phyloP scores from a whole-genome alignment of 2,329 filamentous ascomycete species.

The Zasmidium cellare region DNA sequence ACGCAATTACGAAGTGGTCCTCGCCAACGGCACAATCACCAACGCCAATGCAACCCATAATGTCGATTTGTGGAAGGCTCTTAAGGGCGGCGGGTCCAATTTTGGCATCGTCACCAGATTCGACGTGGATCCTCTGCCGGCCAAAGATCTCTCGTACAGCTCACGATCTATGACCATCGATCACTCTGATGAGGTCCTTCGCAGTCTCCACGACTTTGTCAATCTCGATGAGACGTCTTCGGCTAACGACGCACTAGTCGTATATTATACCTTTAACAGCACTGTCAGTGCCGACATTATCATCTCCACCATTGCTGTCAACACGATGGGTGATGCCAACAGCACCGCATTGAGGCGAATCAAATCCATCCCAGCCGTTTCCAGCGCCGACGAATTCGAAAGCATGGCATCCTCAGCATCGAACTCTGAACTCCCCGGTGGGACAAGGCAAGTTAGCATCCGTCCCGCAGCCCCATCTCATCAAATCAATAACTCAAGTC shows the following conservation, averaged over 20 bases:
- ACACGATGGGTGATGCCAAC: too few species aligned
- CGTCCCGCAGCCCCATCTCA: too few species aligned
- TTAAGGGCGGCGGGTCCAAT: slow-evolving; percentile 46
- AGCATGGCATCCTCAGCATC: background rate
- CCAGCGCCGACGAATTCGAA: too few species aligned
- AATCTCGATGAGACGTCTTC: too few species aligned
- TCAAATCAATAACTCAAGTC: too few species aligned
- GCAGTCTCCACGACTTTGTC: too few species aligned
- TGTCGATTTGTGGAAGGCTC: slow-evolving; percentile 48
- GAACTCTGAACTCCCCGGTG: too few species aligned
- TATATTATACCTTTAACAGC: too few species aligned
- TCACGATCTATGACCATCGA: background rate
- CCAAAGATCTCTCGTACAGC: slow-evolving; percentile 3
- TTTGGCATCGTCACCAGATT: slow-evolving; percentile 50
- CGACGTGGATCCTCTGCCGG: slow-evolving; percentile 17
- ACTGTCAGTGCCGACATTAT: too few species aligned
- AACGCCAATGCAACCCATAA: slow-evolving; percentile 45
- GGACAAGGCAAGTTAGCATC: too few species aligned
- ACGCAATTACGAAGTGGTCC: slow-evolving; percentile 31
- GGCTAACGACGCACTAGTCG: too few species aligned
- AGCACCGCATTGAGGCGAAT: too few species aligned
- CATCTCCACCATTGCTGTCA: background rate
- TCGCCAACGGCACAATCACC: slow-evolving; percentile 39
- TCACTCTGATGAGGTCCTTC: background rate
- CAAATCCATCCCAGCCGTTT: background rate